phyloP scores from a whole-genome alignment of 257 asterid species.

The Coffea eugenioides region DNA sequence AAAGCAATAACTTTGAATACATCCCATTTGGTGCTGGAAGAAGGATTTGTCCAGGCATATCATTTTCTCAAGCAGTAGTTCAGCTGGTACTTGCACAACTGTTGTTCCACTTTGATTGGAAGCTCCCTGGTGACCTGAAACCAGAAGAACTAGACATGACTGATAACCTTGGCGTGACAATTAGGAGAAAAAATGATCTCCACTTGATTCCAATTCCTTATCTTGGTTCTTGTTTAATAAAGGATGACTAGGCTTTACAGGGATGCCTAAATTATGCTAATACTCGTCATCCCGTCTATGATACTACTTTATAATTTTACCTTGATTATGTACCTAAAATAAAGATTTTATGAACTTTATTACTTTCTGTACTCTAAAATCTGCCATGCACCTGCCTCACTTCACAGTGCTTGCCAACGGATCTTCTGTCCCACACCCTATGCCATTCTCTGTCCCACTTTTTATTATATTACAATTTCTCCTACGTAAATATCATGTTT shows the following conservation, averaged over 20 bases:
- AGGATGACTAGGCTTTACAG: too few relatives aligned
- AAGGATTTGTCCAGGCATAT: constrained; percentile 36
- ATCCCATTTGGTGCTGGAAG: constrained; percentile 39
- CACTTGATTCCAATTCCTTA: constrained; percentile 20
- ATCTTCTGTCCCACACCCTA: too few relatives aligned
- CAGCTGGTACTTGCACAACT: constrained; percentile 34
- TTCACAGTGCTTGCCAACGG: too few relatives aligned
- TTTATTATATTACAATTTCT: too few relatives aligned
- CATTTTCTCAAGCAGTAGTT: constrained; percentile 22
- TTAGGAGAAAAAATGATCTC: constrained; percentile 23
- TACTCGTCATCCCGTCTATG: too few relatives aligned
- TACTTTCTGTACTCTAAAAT: too few relatives aligned
- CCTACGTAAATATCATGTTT: too few relatives aligned
- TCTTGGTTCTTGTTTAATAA: not conserved
- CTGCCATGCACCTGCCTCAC: too few relatives aligned
- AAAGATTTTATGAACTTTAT: too few relatives aligned
- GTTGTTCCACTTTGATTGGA: constrained; percentile 35
- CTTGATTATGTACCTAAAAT: too few relatives aligned
- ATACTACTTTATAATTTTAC: too few relatives aligned
- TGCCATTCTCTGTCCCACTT: too few relatives aligned
- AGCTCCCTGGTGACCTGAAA: constrained; percentile 25
- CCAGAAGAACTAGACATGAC: constrained; percentile 28
- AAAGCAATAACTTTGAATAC: constrained; percentile 20
- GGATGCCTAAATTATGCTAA: not conserved
- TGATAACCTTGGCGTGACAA: constrained; percentile 23